Evolutionary conservation across 2,329 filamentous ascomycete genomes (phyloP).

Genomic region (Dendrostoma leiphaemia): DNA sequence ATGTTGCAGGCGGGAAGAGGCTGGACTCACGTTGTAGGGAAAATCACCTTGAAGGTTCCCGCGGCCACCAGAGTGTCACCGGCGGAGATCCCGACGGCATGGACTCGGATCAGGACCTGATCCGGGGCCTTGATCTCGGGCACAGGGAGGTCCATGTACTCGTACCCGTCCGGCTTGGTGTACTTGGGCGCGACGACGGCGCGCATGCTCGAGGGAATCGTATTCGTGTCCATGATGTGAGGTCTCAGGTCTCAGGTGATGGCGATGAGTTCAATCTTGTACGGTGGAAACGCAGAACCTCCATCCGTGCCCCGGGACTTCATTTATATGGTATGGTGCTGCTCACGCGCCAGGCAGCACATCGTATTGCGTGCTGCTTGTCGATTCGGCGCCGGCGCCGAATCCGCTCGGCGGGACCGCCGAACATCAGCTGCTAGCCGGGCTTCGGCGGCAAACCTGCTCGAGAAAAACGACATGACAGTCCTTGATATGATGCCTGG

Average conservation of each 20-base stretch:
- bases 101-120: constrained; percentile 41
- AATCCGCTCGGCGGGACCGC: constrained; percentile 5
- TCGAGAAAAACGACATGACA: background rate
- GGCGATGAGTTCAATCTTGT: background rate
- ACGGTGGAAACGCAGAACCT: no score
- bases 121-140: constrained; percentile 41
- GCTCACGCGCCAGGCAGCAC: background rate
- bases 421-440: background rate
- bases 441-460: background rate
- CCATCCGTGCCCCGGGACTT: no score
- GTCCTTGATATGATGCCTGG: background rate
- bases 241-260: background rate
- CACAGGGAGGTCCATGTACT: constrained; percentile 39
- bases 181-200: constrained; percentile 40
- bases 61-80: constrained; percentile 32
- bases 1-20: no score
- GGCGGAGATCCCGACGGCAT: constrained; percentile 34
- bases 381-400: constrained; percentile 7
- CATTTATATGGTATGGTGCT: background rate
- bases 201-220: constrained; percentile 26
- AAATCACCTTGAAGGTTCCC: constrained; percentile 26
- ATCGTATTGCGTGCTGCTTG: background rate
- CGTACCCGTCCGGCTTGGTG: constrained; percentile 36
- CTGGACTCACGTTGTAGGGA: constrained; percentile 27
- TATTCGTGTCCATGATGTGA: constrained; percentile 2